Evolutionary conservation across 768 basidiomycete genomes (phyloP).

Genomic region (Polyporus arcularius): DNA sequence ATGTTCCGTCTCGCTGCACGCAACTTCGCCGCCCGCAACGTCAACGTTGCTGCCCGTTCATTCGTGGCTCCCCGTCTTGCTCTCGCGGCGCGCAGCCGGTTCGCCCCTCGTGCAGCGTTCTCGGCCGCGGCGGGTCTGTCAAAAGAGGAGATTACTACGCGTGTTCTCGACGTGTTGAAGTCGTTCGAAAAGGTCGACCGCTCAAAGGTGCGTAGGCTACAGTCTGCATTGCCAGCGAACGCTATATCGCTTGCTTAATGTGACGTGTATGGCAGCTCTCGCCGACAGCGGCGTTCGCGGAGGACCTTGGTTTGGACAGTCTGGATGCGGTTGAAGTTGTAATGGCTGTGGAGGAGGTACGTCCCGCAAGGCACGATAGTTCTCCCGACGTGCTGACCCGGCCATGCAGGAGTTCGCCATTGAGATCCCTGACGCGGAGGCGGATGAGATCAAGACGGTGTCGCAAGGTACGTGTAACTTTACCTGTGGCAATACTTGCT

Average conservation of each 20-base stretch:
- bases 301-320: slow-evolving; percentile 92
- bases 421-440: slow-evolving; percentile 97
- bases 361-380: slow-evolving; percentile 1
- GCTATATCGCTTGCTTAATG: background rate
- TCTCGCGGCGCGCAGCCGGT: slow-evolving; percentile 22
- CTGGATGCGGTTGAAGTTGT: slow-evolving; percentile 97
- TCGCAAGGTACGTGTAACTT: slow-evolving; percentile 67
- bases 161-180: slow-evolving; percentile 83
- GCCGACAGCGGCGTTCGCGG: slow-evolving; percentile 63
- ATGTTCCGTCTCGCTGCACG: slow-evolving; percentile 24
- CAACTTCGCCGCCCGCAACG: slow-evolving; percentile 30
- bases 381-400: background rate
- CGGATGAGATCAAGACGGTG: slow-evolving; percentile 91
- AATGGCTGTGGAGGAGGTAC: slow-evolving; percentile 96
- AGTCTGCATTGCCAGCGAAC: background rate
- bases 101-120: slow-evolving; percentile 51
- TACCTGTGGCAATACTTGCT: background rate
- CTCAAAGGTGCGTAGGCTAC: slow-evolving; percentile 51
- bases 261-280: slow-evolving; percentile 52
- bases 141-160: slow-evolving; percentile 65
- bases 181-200: slow-evolving; percentile 87
- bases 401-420: slow-evolving; percentile 84
- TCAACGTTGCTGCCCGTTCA: slow-evolving; percentile 55
- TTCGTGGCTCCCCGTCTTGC: slow-evolving; percentile 19
- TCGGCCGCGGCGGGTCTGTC: slow-evolving; percentile 69